A percentile compares a stretch with the other conserved stretches of the same genome.
Conservation (phyloP, 2,329 filamentous ascomycete genomes). For the Sphaceloma murrayae region DNA sequence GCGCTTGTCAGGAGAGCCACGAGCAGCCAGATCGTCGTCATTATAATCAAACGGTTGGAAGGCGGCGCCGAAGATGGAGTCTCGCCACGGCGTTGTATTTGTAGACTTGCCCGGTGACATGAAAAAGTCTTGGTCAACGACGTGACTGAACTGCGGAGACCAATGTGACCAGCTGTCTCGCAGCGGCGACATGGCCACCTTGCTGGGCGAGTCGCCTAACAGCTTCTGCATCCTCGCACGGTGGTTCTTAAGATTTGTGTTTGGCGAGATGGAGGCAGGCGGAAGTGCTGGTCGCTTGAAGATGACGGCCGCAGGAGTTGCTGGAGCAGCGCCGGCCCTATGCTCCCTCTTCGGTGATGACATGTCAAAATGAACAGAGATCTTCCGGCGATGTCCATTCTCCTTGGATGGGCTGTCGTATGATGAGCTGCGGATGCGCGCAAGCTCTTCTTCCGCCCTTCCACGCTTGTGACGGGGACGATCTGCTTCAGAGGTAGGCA, state of each 20-base stretch:
- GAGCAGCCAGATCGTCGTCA: conserved; percentile 35
- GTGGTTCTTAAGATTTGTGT: conserved; percentile 83
- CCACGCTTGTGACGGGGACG: conserved; percentile 72
- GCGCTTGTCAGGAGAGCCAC: conserved; percentile 61
- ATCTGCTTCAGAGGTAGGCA: conserved; percentile 67
- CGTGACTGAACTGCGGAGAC: conserved; percentile 57
- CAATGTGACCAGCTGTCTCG: conserved; percentile 47
- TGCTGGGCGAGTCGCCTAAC: conserved; percentile 63
- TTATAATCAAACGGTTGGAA: conserved; percentile 53
- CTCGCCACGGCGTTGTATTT: conserved; percentile 28
- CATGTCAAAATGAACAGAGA: conserved; percentile 33
- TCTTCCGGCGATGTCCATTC: conserved; percentile 24
- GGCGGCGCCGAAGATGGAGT: conserved; percentile 36
- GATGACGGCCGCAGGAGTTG: conserved; percentile 69
- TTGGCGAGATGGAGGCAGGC: conserved; percentile 76
- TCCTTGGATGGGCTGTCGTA: conserved; percentile 79
- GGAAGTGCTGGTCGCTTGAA: conserved; percentile 58
- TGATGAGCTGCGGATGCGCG: conserved; percentile 80
- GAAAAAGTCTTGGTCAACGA: conserved; percentile 19
- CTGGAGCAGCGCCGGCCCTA: conserved; percentile 57
- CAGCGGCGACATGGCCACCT: conserved; percentile 41
- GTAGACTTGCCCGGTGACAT: conserved; percentile 26
- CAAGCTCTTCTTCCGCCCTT: conserved; percentile 91
- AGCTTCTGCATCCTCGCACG: conserved; percentile 72
- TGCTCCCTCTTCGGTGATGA: conserved; percentile 59